These are phyloP conservation scores for Phellopilus nigrolimitatus DNA, from an alignment of 1,284 basidiomycete species.

Conservation along the genomic window DNA sequence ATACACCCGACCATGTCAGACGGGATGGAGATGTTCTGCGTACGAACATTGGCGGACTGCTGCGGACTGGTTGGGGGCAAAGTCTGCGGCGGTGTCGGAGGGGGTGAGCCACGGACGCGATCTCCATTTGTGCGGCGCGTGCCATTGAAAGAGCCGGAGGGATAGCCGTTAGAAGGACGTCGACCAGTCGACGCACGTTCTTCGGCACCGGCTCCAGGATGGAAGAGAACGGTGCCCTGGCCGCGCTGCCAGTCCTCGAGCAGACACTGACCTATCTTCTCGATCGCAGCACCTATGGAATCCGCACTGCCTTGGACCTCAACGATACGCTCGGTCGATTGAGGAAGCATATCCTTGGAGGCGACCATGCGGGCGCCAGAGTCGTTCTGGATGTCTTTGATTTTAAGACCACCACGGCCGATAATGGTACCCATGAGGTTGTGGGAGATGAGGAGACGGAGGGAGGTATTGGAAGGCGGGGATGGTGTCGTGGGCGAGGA, in stretches of 20 bases:
- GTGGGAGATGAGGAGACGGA: slow-evolving; percentile 96
- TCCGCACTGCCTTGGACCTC: slow-evolving; percentile 94
- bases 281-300: slow-evolving; percentile 85
- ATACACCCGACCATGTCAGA: slow-evolving; percentile 99
- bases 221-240: slow-evolving; percentile 90
- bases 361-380: slow-evolving; percentile 98
- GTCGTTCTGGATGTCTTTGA: slow-evolving; percentile 98
- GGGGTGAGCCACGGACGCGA: slow-evolving; percentile 44
- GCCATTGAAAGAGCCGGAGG: slow-evolving; percentile 34
- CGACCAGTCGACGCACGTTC: slow-evolving; percentile 43
- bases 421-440: slow-evolving; percentile 99
- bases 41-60: slow-evolving; percentile 77
- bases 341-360: slow-evolving; percentile 97
- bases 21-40: slow-evolving; percentile 98
- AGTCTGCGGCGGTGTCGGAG: slow-evolving; percentile 47
- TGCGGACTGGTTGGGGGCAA: slow-evolving; percentile 47
- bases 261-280: slow-evolving; percentile 93
- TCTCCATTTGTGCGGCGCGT: slow-evolving; percentile 60
- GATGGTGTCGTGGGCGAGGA: slow-evolving; percentile 62
- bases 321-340: slow-evolving; percentile 96
- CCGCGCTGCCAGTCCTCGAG: slow-evolving; percentile 97
- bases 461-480: slow-evolving; percentile 76
- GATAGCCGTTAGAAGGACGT: slow-evolving; percentile 40
- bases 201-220: slow-evolving; percentile 85
- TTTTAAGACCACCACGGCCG: slow-evolving; percentile 94